Evolutionary conservation across 2,329 filamentous ascomycete species (phyloP).

Genomic region (Talaromyces sp.): DNA sequence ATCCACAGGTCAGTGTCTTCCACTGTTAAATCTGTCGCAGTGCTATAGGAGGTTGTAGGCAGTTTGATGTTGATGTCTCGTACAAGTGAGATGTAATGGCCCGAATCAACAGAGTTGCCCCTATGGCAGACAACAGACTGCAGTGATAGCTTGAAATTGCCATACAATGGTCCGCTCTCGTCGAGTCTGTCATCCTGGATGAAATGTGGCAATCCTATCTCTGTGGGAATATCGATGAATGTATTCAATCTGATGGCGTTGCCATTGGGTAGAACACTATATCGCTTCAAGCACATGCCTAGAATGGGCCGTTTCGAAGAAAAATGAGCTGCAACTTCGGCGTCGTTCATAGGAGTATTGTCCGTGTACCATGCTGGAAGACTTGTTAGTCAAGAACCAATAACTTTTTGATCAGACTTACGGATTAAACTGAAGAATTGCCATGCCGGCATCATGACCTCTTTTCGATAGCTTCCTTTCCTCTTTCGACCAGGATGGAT

Average conservation of each 20-base stretch:
- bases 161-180: constrained; percentile 66
- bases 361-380: constrained; percentile 78
- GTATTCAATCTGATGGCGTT: constrained; percentile 71
- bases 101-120: constrained; percentile 78
- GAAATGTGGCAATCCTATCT: constrained; percentile 81
- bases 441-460: constrained; percentile 94
- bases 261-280: constrained; percentile 70
- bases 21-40: constrained; percentile 25
- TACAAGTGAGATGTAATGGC: constrained; percentile 87
- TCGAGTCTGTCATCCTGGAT: constrained; percentile 74
- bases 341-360: constrained; percentile 63
- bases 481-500: constrained; percentile 25
- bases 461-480: constrained; percentile 60
- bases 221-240: constrained; percentile 85
- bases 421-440: constrained; percentile 94
- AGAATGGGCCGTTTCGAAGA: constrained; percentile 78
- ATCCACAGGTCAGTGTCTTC: constrained; percentile 80
- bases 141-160: constrained; percentile 89
- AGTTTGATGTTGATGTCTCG: constrained; percentile 61
- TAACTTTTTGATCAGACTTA: constrained; percentile 48
- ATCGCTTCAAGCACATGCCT: constrained; percentile 90
- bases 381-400: not conserved
- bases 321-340: constrained; percentile 86
- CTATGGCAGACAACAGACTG: constrained; percentile 93
- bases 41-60: constrained; percentile 28